Conservation (phyloP, 306 rosid species). For the Dicorynia guianensis region DNA sequence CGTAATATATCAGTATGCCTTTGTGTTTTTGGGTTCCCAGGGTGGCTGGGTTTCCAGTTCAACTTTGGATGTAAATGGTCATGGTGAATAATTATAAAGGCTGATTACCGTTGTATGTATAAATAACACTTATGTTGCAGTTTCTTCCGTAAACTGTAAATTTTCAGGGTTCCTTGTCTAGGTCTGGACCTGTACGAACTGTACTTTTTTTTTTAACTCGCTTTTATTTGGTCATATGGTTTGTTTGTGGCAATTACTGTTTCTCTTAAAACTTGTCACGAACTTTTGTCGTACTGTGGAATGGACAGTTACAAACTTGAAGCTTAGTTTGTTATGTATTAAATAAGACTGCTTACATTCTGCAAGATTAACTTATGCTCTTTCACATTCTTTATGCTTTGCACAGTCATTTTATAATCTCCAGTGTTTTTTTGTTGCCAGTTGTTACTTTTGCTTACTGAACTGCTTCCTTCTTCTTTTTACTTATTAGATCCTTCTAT, state of each 20-base stretch:
- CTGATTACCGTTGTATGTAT: neutral
- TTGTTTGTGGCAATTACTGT: neutral
- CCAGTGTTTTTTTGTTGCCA: neutral
- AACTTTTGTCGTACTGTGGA: neutral
- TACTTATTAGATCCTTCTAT: conserved; percentile 62
- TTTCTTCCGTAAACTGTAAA: neutral
- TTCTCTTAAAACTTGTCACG: neutral
- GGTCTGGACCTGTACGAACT: neutral
- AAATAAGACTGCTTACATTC: neutral
- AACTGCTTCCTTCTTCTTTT: conserved; percentile 36
- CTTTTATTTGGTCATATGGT: neutral
- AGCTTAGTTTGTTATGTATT: neutral
- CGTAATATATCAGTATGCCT: conserved; percentile 12
- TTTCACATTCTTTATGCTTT: neutral
- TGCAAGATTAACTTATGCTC: neutral
- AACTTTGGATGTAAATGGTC: neutral
- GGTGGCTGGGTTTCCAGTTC: neutral
- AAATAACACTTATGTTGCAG: neutral
- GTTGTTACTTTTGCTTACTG: conserved; percentile 34
- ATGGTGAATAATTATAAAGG: neutral
- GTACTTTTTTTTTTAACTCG: neutral
- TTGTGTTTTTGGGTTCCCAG: no score
- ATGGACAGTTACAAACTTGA: neutral
- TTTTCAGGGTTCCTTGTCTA: neutral
- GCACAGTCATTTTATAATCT: neutral